These are phyloP conservation scores for Macrophomina tecta DNA, from an alignment of 2,329 filamentous ascomycete genomes.

Conservation along the genomic window DNA sequence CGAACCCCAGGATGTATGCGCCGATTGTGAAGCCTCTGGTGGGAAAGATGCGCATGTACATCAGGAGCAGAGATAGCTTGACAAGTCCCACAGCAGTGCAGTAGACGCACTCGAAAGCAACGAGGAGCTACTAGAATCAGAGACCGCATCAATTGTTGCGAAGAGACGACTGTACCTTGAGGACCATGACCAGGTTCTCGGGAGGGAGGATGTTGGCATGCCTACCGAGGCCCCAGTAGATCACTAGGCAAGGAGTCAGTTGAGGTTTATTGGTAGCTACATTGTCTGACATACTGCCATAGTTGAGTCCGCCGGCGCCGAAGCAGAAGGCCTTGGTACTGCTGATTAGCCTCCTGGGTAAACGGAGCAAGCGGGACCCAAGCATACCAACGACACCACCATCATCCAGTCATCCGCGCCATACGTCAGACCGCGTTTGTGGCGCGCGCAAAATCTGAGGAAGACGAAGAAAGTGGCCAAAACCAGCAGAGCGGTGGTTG, in stretches of 20 bases:
- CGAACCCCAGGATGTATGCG: conserved; percentile 48
- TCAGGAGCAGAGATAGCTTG: conserved; percentile 58
- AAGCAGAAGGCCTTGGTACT: conserved; percentile 5
- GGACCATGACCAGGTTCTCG: conserved; percentile 25
- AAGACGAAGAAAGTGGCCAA: conserved; percentile 23
- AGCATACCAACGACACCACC: conserved; percentile 36
- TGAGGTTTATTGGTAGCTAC: not conserved
- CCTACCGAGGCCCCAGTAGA: conserved; percentile 32
- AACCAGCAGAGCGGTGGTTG: conserved; percentile 24
- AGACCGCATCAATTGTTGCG: not conserved
- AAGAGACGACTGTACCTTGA: not conserved
- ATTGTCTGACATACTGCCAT: not conserved
- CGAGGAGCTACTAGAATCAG: conserved; percentile 45
- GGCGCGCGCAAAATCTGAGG: conserved; percentile 20
- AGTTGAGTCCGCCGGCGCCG: conserved; percentile 22
- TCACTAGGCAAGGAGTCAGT: conserved; percentile 27
- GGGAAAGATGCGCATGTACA: conserved; percentile 62
- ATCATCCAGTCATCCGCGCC: conserved; percentile 42
- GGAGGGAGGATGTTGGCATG: conserved; percentile 29
- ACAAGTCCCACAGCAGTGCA: conserved; percentile 57
- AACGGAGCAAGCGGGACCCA: not conserved
- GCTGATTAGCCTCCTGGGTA: not conserved
- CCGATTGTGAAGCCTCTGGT: conserved; percentile 52
- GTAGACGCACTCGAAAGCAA: conserved; percentile 57
- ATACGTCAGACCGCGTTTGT: conserved; percentile 30